A percentile compares a stretch with the other conserved stretches of the same genome.
Conservation (phyloP, 768 basidiomycete species). For the Tulasnella sp. region DNA sequence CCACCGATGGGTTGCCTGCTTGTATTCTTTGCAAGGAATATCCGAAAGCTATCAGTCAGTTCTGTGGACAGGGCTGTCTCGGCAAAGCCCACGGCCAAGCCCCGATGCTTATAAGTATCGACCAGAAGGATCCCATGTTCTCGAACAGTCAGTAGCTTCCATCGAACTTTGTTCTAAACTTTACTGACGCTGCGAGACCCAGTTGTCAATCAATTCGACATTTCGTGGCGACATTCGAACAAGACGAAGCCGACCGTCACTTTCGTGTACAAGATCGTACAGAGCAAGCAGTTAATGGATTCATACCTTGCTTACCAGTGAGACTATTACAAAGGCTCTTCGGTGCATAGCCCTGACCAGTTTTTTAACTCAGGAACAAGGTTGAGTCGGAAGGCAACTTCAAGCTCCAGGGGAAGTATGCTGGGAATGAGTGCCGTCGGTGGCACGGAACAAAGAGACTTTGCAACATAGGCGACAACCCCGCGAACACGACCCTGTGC, state of each 20-base stretch:
- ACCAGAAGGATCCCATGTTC: slow-evolving; percentile 18
- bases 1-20: background rate
- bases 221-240: background rate
- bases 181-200: background rate
- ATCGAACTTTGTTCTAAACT: background rate
- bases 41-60: slow-evolving; percentile 10
- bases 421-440: slow-evolving; percentile 17
- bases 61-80: slow-evolving; percentile 12
- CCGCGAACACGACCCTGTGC: background rate
- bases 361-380: background rate
- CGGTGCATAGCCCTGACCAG: background rate
- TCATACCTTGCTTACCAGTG: slow-evolving; percentile 2
- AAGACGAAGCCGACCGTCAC: background rate
- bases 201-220: slow-evolving; percentile 11
- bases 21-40: slow-evolving; percentile 22
- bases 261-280: slow-evolving; percentile 12
- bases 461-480: slow-evolving; percentile 16
- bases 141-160: background rate
- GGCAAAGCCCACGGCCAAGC: background rate
- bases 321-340: background rate
- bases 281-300: background rate
- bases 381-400: slow-evolving; percentile 23
- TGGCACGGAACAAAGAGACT: slow-evolving; percentile 17
- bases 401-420: background rate
- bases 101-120: slow-evolving; percentile 4